Conservation (phyloP, 2,329 filamentous ascomycete genomes). For the Cytospora mali region DNA sequence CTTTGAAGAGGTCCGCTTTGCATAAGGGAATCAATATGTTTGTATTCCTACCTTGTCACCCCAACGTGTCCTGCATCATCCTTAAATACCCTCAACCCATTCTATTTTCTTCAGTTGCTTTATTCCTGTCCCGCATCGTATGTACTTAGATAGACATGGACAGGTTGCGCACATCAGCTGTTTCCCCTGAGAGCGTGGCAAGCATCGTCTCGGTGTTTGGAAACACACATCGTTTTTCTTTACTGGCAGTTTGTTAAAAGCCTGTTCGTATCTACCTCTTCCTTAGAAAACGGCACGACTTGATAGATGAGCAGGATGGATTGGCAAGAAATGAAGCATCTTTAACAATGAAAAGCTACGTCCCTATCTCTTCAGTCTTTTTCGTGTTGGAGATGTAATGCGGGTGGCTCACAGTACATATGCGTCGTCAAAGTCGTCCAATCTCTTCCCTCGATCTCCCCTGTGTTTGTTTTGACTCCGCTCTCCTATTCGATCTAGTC, state of each 20-base stretch:
- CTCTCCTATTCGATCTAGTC: neutral
- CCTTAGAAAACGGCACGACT: neutral
- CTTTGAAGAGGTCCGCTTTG: slow-evolving; percentile 71
- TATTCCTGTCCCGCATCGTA: neutral
- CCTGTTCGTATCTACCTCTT: slow-evolving; percentile 2
- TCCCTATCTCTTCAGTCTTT: too few species aligned
- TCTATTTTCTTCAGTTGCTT: neutral
- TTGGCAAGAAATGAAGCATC: neutral
- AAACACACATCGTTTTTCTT: neutral
- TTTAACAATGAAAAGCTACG: neutral
- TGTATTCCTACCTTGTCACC: neutral
- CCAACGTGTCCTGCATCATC: neutral
- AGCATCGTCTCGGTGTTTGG: slow-evolving; percentile 14
- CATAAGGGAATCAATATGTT: slow-evolving; percentile 33
- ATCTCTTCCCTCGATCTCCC: too few species aligned
- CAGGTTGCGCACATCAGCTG: too few species aligned
- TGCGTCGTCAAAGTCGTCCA: too few species aligned
- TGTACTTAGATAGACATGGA: neutral
- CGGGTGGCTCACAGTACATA: neutral
- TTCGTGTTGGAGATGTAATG: neutral
- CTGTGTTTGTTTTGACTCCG: too few species aligned
- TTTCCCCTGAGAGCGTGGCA: neutral
- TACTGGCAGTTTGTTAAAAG: neutral
- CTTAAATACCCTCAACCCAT: slow-evolving; percentile 7
- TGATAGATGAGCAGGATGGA: neutral